phyloP scores from a whole-genome alignment of 148 eudicot genomes.

The Amaranthus hypochondriacus region DNA sequence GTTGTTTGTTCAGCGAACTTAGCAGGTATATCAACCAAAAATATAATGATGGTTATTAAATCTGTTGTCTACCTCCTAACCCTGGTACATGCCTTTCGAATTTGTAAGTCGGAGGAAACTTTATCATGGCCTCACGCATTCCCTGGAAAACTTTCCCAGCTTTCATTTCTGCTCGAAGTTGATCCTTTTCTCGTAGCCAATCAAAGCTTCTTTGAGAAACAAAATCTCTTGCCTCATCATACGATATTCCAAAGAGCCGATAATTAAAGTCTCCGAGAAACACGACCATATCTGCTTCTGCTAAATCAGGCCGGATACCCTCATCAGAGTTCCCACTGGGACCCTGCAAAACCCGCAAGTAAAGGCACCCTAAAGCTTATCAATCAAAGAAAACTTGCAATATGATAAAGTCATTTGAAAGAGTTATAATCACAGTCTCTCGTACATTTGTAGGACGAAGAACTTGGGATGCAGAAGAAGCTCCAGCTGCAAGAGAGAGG shows the following conservation, averaged over 20 bases:
- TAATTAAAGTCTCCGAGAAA: constrained; percentile 92
- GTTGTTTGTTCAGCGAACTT: neutral
- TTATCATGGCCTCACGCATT: constrained; percentile 88
- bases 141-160: constrained; percentile 97
- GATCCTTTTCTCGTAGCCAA: constrained; percentile 97
- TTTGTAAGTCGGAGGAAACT: constrained; percentile 96
- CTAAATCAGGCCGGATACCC: constrained; percentile 65
- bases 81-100: constrained; percentile 83
- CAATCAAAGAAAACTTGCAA: neutral
- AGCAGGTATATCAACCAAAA: neutral
- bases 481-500: constrained; percentile 81
- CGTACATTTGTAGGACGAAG: constrained; percentile 39
- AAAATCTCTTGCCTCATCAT: constrained; percentile 96
- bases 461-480: constrained; percentile 58
- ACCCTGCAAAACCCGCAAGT: constrained; percentile 34
- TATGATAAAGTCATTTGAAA: neutral
- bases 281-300: constrained; percentile 91
- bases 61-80: constrained; percentile 65
- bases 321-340: constrained; percentile 52
- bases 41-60: too few species aligned
- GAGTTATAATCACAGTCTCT: neutral
- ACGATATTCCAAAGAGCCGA: constrained; percentile 93
- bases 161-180: constrained; percentile 94
- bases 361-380: constrained; percentile 14
- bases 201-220: constrained; percentile 98